These are phyloP conservation scores for Haplosporangium gracile DNA, from an alignment of 192 early-diverging fungal genomes.

Conservation along the genomic window DNA sequence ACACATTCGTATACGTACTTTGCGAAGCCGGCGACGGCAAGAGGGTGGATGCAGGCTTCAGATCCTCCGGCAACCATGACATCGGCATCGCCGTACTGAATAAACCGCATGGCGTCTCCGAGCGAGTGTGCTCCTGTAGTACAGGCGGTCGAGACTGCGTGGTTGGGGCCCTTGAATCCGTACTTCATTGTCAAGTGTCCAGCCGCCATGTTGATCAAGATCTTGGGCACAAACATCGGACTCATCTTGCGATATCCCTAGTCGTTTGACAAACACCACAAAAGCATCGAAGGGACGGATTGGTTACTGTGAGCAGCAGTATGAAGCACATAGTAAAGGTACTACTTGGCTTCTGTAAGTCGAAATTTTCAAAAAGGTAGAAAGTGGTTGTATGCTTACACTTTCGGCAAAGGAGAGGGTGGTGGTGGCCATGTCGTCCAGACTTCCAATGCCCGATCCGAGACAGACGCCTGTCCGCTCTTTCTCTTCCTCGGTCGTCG, in stretches of 20 bases:
- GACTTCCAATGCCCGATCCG: constrained; percentile 93
- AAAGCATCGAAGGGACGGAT: too few species aligned
- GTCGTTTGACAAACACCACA: background rate
- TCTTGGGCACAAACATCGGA: constrained; percentile 92
- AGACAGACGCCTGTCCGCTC: constrained; percentile 91
- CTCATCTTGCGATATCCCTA: constrained; percentile 83
- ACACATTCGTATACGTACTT: constrained; percentile 58
- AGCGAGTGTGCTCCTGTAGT: constrained; percentile 96
- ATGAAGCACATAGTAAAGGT: too few species aligned
- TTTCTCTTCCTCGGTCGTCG: constrained; percentile 65
- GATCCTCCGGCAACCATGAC: constrained; percentile 96
- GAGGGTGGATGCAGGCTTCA: constrained; percentile 87
- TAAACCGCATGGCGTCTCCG: constrained; percentile 95
- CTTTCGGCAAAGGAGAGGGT: constrained; percentile 64
- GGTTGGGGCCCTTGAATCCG: constrained; percentile 91
- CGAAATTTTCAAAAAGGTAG: background rate
- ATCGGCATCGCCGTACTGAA: constrained; percentile 92
- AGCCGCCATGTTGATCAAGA: constrained; percentile 95
- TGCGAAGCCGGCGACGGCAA: constrained; percentile 92
- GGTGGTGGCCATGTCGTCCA: constrained; percentile 84
- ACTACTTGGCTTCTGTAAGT: background rate
- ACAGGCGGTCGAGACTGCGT: constrained; percentile 93
- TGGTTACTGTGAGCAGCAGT: too few species aligned
- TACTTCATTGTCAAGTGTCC: constrained; percentile 93
- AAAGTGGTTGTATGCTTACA: constrained; percentile 47